Conservation (phyloP, 345 rosid species). For the Murraya paniculata region DNA sequence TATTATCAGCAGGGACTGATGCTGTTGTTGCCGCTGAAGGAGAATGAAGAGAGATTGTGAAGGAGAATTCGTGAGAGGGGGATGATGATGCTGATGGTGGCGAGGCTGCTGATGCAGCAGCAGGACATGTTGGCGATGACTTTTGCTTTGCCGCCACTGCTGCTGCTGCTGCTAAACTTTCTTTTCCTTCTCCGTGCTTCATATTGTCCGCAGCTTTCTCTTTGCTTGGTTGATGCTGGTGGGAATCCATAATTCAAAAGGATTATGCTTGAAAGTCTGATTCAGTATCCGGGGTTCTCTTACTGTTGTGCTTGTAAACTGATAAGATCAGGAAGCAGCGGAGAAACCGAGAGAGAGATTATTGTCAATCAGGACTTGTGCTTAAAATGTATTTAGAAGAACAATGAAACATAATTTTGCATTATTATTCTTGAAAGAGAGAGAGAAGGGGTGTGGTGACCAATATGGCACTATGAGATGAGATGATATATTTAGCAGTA, state of each 20-base stretch:
- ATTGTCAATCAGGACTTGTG: slow-evolving; percentile 18
- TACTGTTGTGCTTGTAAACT: not conserved
- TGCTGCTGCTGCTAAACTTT: slow-evolving; percentile 5
- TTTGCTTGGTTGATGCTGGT: slow-evolving; percentile 28
- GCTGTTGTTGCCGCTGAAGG: slow-evolving; percentile 37
- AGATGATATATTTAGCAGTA: slow-evolving; percentile 42
- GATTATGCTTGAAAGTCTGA: slow-evolving; percentile 17
- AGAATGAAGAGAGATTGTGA: slow-evolving; percentile 80
- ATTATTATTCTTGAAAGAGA: slow-evolving; percentile 19
- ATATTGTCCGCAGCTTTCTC: slow-evolving; percentile 33
- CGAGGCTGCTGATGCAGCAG: slow-evolving; percentile 45
- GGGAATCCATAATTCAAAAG: slow-evolving; percentile 43
- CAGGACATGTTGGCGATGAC: slow-evolving; percentile 6
- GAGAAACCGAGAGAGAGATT: not conserved
- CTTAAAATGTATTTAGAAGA: slow-evolving; percentile 13
- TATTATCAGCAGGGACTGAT: slow-evolving; percentile 24
- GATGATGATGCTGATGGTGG: slow-evolving; percentile 75
- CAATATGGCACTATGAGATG: slow-evolving; percentile 19
- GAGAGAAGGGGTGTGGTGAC: slow-evolving; percentile 35
- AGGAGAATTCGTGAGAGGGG: slow-evolving; percentile 94
- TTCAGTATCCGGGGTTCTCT: slow-evolving; percentile 20
- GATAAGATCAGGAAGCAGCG: slow-evolving; percentile 20
- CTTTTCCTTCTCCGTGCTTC: slow-evolving; percentile 34
- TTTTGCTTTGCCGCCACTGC: slow-evolving; percentile 21
- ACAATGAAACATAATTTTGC: slow-evolving; percentile 20